Base-by-base conservation (phyloP, 257 asterid species). In the Przewalskia tangutica region DNA sequence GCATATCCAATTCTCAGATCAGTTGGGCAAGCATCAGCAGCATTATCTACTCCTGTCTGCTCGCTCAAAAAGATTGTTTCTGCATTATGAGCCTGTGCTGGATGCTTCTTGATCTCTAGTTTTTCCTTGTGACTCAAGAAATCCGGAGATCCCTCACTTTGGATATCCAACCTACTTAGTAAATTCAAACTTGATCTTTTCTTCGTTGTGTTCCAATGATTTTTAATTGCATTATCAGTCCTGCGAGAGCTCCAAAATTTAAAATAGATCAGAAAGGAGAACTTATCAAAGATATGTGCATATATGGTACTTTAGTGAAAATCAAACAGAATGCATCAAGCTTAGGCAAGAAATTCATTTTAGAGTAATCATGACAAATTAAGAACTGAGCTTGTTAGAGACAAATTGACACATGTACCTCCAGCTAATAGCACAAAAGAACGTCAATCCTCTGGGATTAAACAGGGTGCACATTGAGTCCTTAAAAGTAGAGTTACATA, bases 161-260 rank as follows among this genome's bases (percentile, higher is more conserved):
- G 81, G 70, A 77, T 58, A 63, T 84, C 85, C 83, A 44, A 82
- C 82, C 51, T 59, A 79, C 58, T 77, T 58, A 89, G 92, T 48
- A 84, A 77, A 84, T 89, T 90, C 48, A 87, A 83, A 82, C 90
- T 89, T 16, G 86, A 84, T 80, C 85, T 91, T 87, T 89, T 93
- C 88, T 88, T 93, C 80, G 86, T 53, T 13, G 89, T 89, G 85
- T 93, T 92, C 97, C 96, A 93, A 84, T 93, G 94, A 76, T 92
- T 93, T 89, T 93, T 93, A 76, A 93, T 88, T 50, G 93, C 94
- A 86, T 92, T 93, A 80, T 92, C 97, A 18, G 93, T 90, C 93
- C 98, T 93, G 89, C 81, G 32, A 56, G 64, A 75, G 62, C 5
- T 58, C 54, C 82, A 82, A 60, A 64, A 20, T 38, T 71, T 62